Evolutionary conservation across 1,139 yeast species (phyloP).

Genomic region (Geotrichum bryndzae): DNA sequence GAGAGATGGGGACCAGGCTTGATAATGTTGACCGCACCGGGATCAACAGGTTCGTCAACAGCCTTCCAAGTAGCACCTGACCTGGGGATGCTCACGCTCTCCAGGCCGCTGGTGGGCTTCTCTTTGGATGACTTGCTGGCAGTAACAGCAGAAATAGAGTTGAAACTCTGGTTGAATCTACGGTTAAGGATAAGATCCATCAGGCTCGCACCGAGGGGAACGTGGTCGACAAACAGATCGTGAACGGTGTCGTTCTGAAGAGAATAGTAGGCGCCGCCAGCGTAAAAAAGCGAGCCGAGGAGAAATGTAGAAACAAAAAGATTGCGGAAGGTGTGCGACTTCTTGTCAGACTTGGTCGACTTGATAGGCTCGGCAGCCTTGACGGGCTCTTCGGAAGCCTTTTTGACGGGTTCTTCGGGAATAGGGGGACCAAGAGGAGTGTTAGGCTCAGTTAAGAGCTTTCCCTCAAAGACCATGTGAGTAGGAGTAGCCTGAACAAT

Average conservation of each 20-base stretch:
- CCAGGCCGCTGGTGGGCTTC: conserved; percentile 24
- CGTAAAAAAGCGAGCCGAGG: conserved; percentile 30
- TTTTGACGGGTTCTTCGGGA: not conserved
- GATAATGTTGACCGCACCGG: conserved; percentile 14
- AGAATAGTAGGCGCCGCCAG: conserved; percentile 37
- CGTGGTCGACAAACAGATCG: conserved; percentile 48
- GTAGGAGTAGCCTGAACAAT: not conserved
- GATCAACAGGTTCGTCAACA: conserved; percentile 15
- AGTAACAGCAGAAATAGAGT: not conserved
- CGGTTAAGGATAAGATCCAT: conserved; percentile 47
- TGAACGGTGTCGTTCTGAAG: conserved; percentile 37
- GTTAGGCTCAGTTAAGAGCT: conserved; percentile 7
- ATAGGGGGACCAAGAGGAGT: not conserved
- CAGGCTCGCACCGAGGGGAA: conserved; percentile 53
- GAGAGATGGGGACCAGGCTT: conserved; percentile 16
- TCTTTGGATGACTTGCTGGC: not conserved
- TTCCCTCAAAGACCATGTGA: conserved; percentile 18
- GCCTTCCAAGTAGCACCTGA: conserved; percentile 22
- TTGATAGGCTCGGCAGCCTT: not conserved
- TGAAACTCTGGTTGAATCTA: conserved; percentile 32
- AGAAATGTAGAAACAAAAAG: conserved; percentile 28
- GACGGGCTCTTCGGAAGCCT: not conserved
- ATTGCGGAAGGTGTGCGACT: conserved; percentile 32
- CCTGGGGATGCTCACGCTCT: conserved; percentile 4
- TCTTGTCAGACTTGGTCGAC: conserved; percentile 14